Percentiles rank a stretch among this genome's conserved stretches.
Conservation (phyloP, 208 protist species). For the Angomonas ambiguus region DNA sequence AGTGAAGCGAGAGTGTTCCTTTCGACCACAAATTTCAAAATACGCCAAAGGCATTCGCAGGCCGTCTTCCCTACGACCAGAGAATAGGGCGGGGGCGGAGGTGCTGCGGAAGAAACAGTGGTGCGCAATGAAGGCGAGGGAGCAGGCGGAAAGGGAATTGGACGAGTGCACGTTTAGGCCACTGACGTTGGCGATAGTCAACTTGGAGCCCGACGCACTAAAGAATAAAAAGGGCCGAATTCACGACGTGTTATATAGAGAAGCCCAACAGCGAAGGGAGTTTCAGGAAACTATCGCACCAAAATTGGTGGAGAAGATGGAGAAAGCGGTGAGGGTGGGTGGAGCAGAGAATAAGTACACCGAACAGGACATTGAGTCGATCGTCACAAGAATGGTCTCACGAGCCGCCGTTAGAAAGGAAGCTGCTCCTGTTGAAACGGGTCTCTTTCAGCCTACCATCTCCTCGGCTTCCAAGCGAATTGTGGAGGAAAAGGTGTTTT, state of each 20-base stretch:
- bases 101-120: conserved; percentile 60
- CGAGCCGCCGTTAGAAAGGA: not conserved
- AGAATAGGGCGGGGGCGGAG: conserved; percentile 65
- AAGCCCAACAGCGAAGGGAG: conserved; percentile 43
- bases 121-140: conserved; percentile 45
- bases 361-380: conserved; percentile 28
- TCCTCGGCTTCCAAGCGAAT: conserved; percentile 51
- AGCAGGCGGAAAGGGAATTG: conserved; percentile 57
- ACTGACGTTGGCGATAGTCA: conserved; percentile 50
- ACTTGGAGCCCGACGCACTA: not conserved
- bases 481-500: conserved; percentile 33
- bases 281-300: conserved; percentile 51
- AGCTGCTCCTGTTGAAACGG: not conserved
- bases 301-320: conserved; percentile 51
- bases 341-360: conserved; percentile 12
- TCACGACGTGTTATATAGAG: conserved; percentile 56
- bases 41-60: conserved; percentile 60
- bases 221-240: conserved; percentile 12
- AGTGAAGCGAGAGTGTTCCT: conserved; percentile 65
- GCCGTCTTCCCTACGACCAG: conserved; percentile 53
- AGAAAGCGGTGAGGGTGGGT: conserved; percentile 23
- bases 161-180: conserved; percentile 80
- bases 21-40: conserved; percentile 55
- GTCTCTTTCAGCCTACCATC: conserved; percentile 33
- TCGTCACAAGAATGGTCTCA: conserved; percentile 45